Percentiles rank a stretch among this genome's conserved stretches.
These are phyloP conservation scores for Penicillium malachiteum DNA, from an alignment of 495 filamentous ascomycete species.

Conservation along the genomic window DNA sequence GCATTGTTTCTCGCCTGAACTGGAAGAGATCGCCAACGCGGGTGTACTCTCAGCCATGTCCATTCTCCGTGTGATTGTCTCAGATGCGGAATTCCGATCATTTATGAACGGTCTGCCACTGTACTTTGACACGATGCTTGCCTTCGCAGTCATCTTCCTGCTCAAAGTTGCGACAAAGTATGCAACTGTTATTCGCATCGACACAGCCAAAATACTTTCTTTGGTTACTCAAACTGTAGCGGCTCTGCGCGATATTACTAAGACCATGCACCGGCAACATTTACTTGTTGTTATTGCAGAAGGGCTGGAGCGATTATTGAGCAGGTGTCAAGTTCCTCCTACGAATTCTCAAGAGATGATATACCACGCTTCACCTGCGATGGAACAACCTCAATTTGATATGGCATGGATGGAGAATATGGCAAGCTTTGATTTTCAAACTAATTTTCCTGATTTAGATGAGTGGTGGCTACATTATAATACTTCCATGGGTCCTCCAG, in stretches of 20 bases:
- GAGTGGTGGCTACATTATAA: constrained; percentile 30
- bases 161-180: constrained; percentile 34
- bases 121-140: constrained; percentile 38
- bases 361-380: constrained; percentile 10
- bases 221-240: constrained; percentile 28
- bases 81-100: constrained; percentile 28
- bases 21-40: constrained; percentile 33
- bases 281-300: constrained; percentile 27
- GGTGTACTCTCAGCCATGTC: constrained; percentile 32
- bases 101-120: constrained; percentile 33
- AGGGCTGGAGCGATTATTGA: constrained; percentile 22
- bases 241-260: constrained; percentile 23
- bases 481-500: constrained; percentile 10
- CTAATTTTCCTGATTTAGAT: constrained; percentile 24
- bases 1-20: constrained; percentile 18
- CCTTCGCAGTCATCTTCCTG: constrained; percentile 37
- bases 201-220: constrained; percentile 27
- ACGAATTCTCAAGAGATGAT: constrained; percentile 3
- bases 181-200: constrained; percentile 22
- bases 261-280: constrained; percentile 28
- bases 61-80: constrained; percentile 29
- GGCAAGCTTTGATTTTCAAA: constrained; percentile 33
- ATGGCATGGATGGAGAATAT: constrained; percentile 33
- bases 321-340: constrained; percentile 18
- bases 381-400: constrained; percentile 18